phyloP scores from a whole-genome alignment of 192 early-diverging fungal species.

The Phycomyces nitens region DNA sequence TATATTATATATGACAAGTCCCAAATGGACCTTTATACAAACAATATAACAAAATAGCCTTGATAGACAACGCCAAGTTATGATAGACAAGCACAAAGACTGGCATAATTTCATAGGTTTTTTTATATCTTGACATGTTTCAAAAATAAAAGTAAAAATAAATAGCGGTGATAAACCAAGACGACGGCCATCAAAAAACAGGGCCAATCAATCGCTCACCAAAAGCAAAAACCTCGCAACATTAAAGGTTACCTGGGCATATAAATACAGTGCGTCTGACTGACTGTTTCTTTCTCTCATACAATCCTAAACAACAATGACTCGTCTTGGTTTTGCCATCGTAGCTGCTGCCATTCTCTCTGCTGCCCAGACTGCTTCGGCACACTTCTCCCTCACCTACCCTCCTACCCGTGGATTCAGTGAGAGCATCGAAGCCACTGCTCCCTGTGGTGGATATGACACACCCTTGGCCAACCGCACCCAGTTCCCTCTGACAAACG shows the following conservation, averaged over 20 bases:
- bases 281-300: neutral
- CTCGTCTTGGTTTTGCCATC: constrained; percentile 1
- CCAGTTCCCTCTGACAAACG: constrained; percentile 41
- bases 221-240: too few species aligned
- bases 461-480: constrained; percentile 29
- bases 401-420: constrained; percentile 44
- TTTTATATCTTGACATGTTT: too few species aligned
- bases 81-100: too few species aligned
- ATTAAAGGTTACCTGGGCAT: neutral
- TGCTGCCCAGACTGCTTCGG: constrained; percentile 33
- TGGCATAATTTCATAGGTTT: too few species aligned
- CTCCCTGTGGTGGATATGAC: constrained; percentile 50
- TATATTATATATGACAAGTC: too few species aligned
- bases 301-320: neutral
- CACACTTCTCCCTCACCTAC: constrained; percentile 48
- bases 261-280: neutral
- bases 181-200: too few species aligned
- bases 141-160: too few species aligned
- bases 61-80: too few species aligned
- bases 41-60: too few species aligned
- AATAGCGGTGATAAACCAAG: too few species aligned
- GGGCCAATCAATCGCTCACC: too few species aligned
- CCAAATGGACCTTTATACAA: too few species aligned
- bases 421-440: constrained; percentile 40
- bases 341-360: constrained; percentile 29